These are phyloP conservation scores for Neocatenulostroma microsporum DNA, from an alignment of 2,329 filamentous ascomycete species.

Conservation along the genomic window DNA sequence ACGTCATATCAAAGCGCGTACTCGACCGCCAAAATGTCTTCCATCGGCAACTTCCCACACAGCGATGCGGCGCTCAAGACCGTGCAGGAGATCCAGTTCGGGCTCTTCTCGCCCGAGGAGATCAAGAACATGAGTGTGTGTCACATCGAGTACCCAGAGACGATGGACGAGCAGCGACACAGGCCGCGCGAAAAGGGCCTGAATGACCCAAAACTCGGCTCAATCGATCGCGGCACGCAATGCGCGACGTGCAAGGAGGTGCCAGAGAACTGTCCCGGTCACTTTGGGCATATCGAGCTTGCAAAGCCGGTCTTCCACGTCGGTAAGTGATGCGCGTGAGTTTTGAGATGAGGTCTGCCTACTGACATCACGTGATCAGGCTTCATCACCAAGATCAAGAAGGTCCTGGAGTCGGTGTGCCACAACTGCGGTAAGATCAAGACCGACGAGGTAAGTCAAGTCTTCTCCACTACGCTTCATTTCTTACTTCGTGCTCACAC, in stretches of 20 bases:
- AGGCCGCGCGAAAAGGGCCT: conserved; percentile 85
- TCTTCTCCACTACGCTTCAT: conserved; percentile 29
- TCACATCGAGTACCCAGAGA: conserved; percentile 96
- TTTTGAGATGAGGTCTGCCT: too few species aligned
- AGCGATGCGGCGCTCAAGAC: conserved; percentile 94
- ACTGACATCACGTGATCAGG: conserved; percentile 45
- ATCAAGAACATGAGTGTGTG: conserved; percentile 98
- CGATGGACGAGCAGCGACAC: conserved; percentile 92
- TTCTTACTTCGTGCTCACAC: conserved; percentile 34
- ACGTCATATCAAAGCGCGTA: conserved; percentile 1
- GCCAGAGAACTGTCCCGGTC: conserved; percentile 91
- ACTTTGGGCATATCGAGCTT: conserved; percentile 98
- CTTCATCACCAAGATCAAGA: conserved; percentile 99
- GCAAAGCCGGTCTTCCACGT: conserved; percentile 92
- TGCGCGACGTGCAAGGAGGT: conserved; percentile 95
- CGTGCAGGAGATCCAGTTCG: conserved; percentile 98
- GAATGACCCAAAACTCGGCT: conserved; percentile 92
- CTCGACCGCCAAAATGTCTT: conserved; percentile 58
- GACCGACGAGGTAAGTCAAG: conserved; percentile 92
- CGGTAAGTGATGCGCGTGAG: too few species aligned
- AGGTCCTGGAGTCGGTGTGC: conserved; percentile 96
- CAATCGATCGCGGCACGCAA: conserved; percentile 90
- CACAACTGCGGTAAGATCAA: conserved; percentile 98
- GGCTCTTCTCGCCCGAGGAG: conserved; percentile 93
- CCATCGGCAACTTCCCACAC: conserved; percentile 87